These are phyloP conservation scores for Stagonosporopsis tanaceti DNA, from an alignment of 2,329 filamentous ascomycete genomes.

Conservation along the genomic window DNA sequence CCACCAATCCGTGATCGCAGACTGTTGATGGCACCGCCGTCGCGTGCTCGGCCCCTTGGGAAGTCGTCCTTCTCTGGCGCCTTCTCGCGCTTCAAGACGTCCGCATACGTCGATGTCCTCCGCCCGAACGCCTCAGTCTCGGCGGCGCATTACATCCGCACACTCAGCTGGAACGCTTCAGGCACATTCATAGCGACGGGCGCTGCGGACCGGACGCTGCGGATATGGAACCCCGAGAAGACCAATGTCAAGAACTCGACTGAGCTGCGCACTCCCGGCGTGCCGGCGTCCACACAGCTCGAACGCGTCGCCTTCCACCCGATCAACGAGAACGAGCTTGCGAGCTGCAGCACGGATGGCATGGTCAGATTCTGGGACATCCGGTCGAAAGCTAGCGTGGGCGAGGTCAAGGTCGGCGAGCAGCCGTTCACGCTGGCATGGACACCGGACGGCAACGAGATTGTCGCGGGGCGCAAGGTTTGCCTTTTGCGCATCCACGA, in stretches of 20 bases:
- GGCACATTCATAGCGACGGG: conserved; percentile 87
- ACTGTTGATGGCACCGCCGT: conserved; percentile 47
- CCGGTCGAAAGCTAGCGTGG: conserved; percentile 72
- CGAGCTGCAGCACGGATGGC: conserved; percentile 76
- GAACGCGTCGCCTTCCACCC: conserved; percentile 83
- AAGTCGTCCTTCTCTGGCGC: conserved; percentile 74
- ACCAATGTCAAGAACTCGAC: conserved; percentile 77
- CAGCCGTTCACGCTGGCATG: conserved; percentile 76
- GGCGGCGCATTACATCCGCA: conserved; percentile 62
- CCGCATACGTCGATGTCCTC: conserved; percentile 65
- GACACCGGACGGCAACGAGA: conserved; percentile 73
- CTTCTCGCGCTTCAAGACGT: conserved; percentile 74
- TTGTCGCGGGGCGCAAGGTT: conserved; percentile 79
- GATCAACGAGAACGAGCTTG: conserved; percentile 77
- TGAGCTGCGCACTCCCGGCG: conserved; percentile 72
- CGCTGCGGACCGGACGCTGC: conserved; percentile 71
- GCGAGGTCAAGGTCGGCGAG: conserved; percentile 68
- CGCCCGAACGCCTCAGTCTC: conserved; percentile 45
- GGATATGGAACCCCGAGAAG: conserved; percentile 84
- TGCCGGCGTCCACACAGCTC: conserved; percentile 52
- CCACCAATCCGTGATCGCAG: neutral
- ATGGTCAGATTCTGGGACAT: conserved; percentile 84
- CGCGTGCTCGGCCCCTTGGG: conserved; percentile 64
- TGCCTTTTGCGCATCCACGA: conserved; percentile 24
- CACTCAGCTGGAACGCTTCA: conserved; percentile 87